Percentiles rank a stretch among this genome's conserved stretches.
Evolutionary conservation across 179 eudicot species (phyloP).

Genomic region (Beta lomatogona): DNA sequence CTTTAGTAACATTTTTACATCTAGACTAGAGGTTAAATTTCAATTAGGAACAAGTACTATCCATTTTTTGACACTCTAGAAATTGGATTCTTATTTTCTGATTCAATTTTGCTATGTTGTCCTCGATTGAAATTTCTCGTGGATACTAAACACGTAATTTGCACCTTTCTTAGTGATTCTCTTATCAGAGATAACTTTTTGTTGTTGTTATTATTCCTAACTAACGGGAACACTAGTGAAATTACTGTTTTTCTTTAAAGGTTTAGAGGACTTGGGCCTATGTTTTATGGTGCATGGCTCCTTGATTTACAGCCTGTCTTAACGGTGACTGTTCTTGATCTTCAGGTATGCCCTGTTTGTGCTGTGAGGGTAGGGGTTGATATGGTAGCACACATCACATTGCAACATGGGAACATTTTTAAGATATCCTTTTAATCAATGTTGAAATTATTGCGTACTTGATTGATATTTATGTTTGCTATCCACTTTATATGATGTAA

Average conservation of each 20-base stretch:
- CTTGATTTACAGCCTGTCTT: neutral
- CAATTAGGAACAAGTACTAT: neutral
- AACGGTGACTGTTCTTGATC: slow-evolving; percentile 24
- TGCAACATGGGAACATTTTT: slow-evolving; percentile 50
- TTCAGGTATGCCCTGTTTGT: slow-evolving; percentile 59
- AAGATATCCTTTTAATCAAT: slow-evolving; percentile 49
- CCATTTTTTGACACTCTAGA: neutral
- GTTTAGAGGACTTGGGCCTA: slow-evolving; percentile 10
- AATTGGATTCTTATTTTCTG: neutral
- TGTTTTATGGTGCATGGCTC: neutral
- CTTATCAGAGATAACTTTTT: neutral
- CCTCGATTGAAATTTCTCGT: neutral
- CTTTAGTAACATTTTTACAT: neutral
- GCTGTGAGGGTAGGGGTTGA: slow-evolving; percentile 46
- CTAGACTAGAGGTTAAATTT: neutral
- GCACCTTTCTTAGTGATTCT: neutral
- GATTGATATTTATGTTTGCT: neutral
- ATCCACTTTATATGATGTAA: neutral
- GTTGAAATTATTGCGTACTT: neutral
- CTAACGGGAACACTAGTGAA: neutral
- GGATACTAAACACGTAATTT: neutral
- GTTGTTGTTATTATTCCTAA: neutral
- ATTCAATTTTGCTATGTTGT: neutral
- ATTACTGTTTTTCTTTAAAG: neutral
- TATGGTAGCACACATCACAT: slow-evolving; percentile 56